These are phyloP conservation scores for Emiliania huxleyi DNA, from an alignment of 78 protist genomes.

Conservation along the genomic window DNA sequence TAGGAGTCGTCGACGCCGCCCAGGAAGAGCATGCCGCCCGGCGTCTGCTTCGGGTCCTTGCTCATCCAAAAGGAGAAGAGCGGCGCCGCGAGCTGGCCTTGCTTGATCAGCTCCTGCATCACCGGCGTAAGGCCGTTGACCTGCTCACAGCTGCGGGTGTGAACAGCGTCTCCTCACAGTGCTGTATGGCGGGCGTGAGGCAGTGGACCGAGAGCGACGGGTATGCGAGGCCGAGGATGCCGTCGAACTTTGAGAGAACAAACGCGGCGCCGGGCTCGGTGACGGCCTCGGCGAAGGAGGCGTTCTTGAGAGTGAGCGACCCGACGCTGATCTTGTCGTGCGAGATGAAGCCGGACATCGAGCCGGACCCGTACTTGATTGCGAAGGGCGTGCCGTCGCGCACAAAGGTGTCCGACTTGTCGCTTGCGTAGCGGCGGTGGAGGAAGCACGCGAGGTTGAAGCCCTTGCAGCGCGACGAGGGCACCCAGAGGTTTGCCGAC, in stretches of 20 bases:
- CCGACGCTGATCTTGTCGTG: not conserved
- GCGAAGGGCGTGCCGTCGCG: conserved; percentile 79
- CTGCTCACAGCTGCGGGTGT: no score
- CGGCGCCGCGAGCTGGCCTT: conserved; percentile 37
- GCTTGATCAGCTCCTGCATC: conserved; percentile 18
- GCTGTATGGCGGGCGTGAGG: conserved; percentile 73
- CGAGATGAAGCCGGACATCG: conserved; percentile 72
- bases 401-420: conserved; percentile 71
- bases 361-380: conserved; percentile 92
- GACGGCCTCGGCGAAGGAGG: not conserved
- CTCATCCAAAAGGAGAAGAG: conserved; percentile 87
- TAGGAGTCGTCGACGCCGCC: conserved; percentile 74
- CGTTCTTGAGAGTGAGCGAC: not conserved
- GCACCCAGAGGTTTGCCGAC: conserved; percentile 91
- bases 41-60: conserved; percentile 30
- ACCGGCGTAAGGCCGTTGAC: conserved; percentile 82
- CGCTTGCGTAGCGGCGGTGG: not conserved
- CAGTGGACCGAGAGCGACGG: conserved; percentile 79
- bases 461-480: not conserved
- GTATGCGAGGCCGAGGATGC: conserved; percentile 89
- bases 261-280: conserved; percentile 25
- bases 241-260: conserved; percentile 55
- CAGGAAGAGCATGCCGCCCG: conserved; percentile 79
- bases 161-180: no score
- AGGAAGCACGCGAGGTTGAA: not conserved